Conservation (phyloP, 208 protist genomes). For the Trichomonas tenax region DNA sequence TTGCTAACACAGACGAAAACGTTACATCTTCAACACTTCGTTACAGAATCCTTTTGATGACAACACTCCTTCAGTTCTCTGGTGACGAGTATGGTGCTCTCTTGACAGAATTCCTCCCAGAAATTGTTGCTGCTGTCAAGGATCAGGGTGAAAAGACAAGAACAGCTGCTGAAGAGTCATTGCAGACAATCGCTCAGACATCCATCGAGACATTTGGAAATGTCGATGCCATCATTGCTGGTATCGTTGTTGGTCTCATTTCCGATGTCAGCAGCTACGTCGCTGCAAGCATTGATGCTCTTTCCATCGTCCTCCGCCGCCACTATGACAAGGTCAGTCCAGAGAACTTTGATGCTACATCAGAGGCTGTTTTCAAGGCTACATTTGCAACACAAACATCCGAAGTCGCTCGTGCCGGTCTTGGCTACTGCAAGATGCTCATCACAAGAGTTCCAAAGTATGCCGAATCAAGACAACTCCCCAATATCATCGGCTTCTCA, state of each 20-base stretch:
- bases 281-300: not conserved
- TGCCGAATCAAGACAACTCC: not conserved
- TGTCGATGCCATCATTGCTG: not conserved
- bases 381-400: not conserved
- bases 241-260: not conserved
- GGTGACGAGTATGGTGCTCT: not conserved
- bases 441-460: not conserved
- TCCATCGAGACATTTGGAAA: not conserved
- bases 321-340: not conserved
- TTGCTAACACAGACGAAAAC: not conserved
- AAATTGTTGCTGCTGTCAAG: not conserved
- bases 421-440: not conserved
- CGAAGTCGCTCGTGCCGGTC: not conserved
- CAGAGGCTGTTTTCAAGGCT: not conserved
- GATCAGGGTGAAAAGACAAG: not conserved
- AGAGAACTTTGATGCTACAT: not conserved
- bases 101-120: not conserved
- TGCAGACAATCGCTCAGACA: not conserved
- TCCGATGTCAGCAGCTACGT: not conserved
- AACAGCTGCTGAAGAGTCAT: not conserved
- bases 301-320: not conserved
- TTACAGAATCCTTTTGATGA: not conserved
- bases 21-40: not conserved
- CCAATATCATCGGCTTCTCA: not conserved
- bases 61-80: not conserved